Evolutionary conservation across 2,329 filamentous ascomycete genomes (phyloP).

Genomic region (Fonsecaea pedrosoi): DNA sequence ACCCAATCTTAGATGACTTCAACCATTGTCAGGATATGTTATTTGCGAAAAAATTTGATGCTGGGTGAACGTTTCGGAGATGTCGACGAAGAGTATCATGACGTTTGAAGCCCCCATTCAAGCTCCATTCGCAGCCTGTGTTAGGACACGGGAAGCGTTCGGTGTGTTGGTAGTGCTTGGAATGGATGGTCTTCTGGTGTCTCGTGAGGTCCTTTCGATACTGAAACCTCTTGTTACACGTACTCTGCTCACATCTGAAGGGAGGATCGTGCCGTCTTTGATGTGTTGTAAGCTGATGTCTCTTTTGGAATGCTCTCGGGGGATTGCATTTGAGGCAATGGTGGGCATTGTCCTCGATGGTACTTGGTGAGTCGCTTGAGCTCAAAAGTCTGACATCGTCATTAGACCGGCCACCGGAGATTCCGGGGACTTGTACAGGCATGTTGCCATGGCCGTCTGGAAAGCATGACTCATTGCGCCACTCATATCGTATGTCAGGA

Average conservation of each 20-base stretch:
- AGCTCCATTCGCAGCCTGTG: neutral
- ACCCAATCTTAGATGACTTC: neutral
- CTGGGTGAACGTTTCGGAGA: constrained; percentile 5
- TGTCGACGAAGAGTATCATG: constrained; percentile 12
- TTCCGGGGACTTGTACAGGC: neutral
- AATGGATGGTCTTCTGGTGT: constrained; percentile 18
- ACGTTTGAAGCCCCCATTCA: constrained; percentile 6
- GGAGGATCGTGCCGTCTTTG: constrained; percentile 9
- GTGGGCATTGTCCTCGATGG: neutral
- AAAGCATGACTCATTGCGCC: neutral
- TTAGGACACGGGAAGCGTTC: constrained; percentile 3
- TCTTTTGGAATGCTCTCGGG: constrained; percentile 8
- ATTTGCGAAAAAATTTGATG: neutral
- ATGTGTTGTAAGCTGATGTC: constrained; percentile 13
- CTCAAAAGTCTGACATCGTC: neutral
- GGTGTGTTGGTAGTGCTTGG: constrained; percentile 5
- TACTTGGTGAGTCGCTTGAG: neutral
- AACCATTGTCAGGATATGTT: neutral
- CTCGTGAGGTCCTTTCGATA: constrained; percentile 19
- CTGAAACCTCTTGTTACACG: constrained; percentile 13
- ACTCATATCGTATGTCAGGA: neutral
- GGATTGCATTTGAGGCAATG: constrained; percentile 8
- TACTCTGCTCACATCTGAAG: constrained; percentile 8
- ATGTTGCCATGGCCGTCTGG: neutral
- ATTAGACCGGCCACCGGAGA: neutral